Evolutionary conservation across 257 asterid species (phyloP), one percentile per base, ranked within the genome.

Genomic region (Lycium ferocissimum): DNA sequence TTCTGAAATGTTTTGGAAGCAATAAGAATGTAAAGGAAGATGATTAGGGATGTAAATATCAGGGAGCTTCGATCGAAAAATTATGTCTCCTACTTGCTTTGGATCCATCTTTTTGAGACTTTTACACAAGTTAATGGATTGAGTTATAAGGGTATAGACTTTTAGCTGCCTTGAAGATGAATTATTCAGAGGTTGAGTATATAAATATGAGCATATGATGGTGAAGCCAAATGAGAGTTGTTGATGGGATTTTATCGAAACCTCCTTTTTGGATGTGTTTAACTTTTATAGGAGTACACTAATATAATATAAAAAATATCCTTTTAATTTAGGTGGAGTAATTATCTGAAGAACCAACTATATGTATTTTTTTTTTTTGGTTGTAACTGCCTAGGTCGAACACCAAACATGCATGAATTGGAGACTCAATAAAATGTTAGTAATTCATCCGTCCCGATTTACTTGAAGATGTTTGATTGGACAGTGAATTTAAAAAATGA

Each of bases 41-140:
- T 95, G 93, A 2, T 93, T 91, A 1, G 97, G 98, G 57, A 94
- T 91, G 92, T 90, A 83, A 22, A 95, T 94, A 56, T 95, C 98
- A 7, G 96, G 94, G n/a, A 95, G 91, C 15, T 92, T 94, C 57
- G 98, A 95, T 84, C 95, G 87, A 91, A 92, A 94, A 22, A 94
- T 87, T 84, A 88, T 70, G 26, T 93, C 95, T 43, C 88, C 56
- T 47, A 35, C 86, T 54, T 90, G 90, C 13, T 67, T 85, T n/a
- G 87, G 22, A 43, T 65, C 59, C 7, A 90, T 85, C 47, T 10
- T 1, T 22, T 65, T 26, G 45, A 5, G 45, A 22, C 14, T 35
- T 61, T 45, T 26, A 26, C 33, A 26, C 33, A 26, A 26, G 33
- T 26, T 26, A 26, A 26, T 26, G 8, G 61, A 73, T 20, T 17